These are phyloP conservation scores for Penicillium sp. DNA, from an alignment of 2,329 filamentous ascomycete species.

Conservation along the genomic window DNA sequence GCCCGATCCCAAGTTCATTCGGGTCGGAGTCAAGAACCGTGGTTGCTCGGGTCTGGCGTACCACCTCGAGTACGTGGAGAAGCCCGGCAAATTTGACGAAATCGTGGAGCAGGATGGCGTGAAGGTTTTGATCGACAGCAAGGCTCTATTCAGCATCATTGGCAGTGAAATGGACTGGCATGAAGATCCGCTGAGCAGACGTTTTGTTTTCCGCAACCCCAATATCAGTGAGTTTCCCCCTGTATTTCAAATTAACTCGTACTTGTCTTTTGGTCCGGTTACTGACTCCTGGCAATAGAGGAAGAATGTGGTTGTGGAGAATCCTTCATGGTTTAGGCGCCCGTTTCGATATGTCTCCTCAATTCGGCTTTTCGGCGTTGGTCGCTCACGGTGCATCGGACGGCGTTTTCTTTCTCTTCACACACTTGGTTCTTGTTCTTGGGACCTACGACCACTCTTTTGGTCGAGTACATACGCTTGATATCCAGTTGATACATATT, in stretches of 20 bases:
- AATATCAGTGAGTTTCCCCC: constrained; percentile 83
- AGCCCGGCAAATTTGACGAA: constrained; percentile 86
- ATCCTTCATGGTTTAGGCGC: constrained; percentile 78
- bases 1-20: constrained; percentile 89
- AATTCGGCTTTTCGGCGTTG: constrained; percentile 29
- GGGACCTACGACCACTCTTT: constrained; percentile 21
- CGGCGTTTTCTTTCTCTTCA: constrained; percentile 42
- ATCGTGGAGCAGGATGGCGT: constrained; percentile 94
- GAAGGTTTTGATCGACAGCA: constrained; percentile 94
- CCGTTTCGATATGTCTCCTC: constrained; percentile 22
- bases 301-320: constrained; percentile 96
- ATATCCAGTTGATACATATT: constrained; percentile 32
- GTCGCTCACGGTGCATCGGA: constrained; percentile 42
- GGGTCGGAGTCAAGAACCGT: constrained; percentile 90
- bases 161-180: constrained; percentile 99
- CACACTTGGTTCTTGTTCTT: constrained; percentile 12
- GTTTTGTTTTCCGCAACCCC: constrained; percentile 94
- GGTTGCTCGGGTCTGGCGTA: constrained; percentile 95
- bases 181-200: constrained; percentile 89
- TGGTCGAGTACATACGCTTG: constrained; percentile 31
- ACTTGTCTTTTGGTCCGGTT: not conserved
- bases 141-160: constrained; percentile 96
- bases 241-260: constrained; percentile 6
- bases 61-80: constrained; percentile 93
- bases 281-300: constrained; percentile 63